Conservation (phyloP, 2,329 filamentous ascomycete genomes). For the Podosphaera xanthii region DNA sequence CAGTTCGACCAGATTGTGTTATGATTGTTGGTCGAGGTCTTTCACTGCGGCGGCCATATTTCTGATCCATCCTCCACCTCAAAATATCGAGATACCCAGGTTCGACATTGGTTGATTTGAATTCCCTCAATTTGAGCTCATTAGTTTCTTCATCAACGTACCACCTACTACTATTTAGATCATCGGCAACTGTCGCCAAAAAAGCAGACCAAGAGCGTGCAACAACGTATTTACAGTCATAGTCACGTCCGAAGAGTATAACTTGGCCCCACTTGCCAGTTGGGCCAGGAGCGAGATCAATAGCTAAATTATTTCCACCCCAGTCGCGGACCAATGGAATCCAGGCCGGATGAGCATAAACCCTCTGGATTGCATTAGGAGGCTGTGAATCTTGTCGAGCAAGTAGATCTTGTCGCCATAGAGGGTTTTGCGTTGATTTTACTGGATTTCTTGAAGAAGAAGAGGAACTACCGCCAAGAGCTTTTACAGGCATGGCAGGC, state of each 20-base stretch:
- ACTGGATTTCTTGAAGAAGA: conserved; percentile 44
- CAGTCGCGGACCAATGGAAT: conserved; percentile 91
- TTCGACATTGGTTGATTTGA: conserved; percentile 73
- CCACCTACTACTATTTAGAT: conserved; percentile 74
- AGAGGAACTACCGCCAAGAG: conserved; percentile 38
- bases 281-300: conserved; percentile 79
- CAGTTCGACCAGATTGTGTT: conserved; percentile 9
- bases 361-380: conserved; percentile 65
- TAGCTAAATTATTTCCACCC: conserved; percentile 92
- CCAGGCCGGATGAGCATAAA: conserved; percentile 85
- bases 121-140: conserved; percentile 81
- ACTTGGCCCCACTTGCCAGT: conserved; percentile 87
- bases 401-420: conserved; percentile 71
- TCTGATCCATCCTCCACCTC: conserved; percentile 87
- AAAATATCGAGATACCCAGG: conserved; percentile 87
- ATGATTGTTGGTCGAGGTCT: conserved; percentile 29
- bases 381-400: conserved; percentile 75
- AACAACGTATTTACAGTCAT: conserved; percentile 94
- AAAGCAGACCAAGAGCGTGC: conserved; percentile 81
- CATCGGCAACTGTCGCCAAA: conserved; percentile 69
- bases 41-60: conserved; percentile 42
- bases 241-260: conserved; percentile 90
- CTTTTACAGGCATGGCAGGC: conserved; percentile 45
- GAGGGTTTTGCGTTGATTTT: conserved; percentile 28
- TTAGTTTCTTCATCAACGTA: conserved; percentile 78